Conservation (phyloP, 2,329 filamentous ascomycete genomes). For the Neofusicoccum cordaticola region DNA sequence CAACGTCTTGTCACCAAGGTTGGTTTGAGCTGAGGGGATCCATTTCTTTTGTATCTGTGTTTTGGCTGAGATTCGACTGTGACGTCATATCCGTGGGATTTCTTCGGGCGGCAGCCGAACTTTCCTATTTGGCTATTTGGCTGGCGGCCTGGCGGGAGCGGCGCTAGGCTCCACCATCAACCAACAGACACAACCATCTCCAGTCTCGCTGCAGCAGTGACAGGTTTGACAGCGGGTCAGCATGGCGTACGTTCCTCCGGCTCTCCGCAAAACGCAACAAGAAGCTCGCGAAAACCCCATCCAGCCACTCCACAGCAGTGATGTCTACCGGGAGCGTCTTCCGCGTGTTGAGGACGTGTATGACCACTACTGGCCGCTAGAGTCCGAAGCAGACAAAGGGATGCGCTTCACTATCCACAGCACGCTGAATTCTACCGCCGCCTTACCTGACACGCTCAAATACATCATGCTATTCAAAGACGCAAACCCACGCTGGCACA, state of each 20-base stretch:
- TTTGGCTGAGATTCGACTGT: no score
- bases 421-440: constrained; percentile 22
- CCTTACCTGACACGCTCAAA: constrained; percentile 19
- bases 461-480: constrained; percentile 26
- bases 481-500: constrained; percentile 28
- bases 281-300: background rate
- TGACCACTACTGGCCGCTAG: constrained; percentile 1
- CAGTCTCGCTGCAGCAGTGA: background rate
- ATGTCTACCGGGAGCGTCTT: background rate
- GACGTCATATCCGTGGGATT: background rate
- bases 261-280: constrained; percentile 5
- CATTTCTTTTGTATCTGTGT: no score
- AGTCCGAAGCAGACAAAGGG: background rate
- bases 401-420: background rate
- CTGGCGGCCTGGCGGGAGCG: no score
- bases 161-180: background rate
- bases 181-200: background rate
- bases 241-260: constrained; percentile 13
- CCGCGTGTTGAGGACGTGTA: constrained; percentile 8
- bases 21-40: no score
- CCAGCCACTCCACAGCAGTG: background rate
- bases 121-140: background rate
- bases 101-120: background rate
- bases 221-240: background rate
- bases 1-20: no score